A percentile compares a stretch with the other conserved stretches of the same genome.
phyloP scores from a whole-genome alignment of 345 rosid genomes.

The Citrus hindsii region DNA sequence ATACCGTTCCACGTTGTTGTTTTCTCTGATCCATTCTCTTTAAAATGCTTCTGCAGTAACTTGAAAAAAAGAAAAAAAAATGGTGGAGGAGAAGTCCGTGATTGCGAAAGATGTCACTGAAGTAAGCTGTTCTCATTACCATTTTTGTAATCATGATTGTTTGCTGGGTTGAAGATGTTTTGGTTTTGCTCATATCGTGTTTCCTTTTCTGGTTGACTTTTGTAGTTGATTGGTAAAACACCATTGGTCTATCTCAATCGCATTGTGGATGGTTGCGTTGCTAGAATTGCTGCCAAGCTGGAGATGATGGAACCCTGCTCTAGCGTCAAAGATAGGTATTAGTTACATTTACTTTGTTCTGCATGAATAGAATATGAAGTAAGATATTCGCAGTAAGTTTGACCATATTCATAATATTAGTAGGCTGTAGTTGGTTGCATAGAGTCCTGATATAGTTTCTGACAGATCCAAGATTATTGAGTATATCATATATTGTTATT shows the following conservation, averaged over 20 bases:
- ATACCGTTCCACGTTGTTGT: background rate
- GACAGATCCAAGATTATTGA: background rate
- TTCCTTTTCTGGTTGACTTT: slow-evolving; percentile 1
- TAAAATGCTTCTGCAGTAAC: slow-evolving; percentile 19
- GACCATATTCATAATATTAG: background rate
- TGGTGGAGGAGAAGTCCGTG: slow-evolving; percentile 27
- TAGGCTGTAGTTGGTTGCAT: background rate
- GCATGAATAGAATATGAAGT: background rate
- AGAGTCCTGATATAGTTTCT: background rate
- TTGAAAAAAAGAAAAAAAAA: slow-evolving; percentile 15
- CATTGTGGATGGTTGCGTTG: slow-evolving; percentile 70
- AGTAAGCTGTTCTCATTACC: slow-evolving; percentile 26
- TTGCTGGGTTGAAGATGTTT: background rate
- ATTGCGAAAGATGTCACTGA: slow-evolving; percentile 69
- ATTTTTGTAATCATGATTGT: background rate
- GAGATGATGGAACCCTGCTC: slow-evolving; percentile 91
- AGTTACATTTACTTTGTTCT: background rate
- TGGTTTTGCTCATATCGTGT: slow-evolving; percentile 4
- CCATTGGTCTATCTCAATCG: slow-evolving; percentile 82
- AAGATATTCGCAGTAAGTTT: background rate
- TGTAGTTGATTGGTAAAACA: slow-evolving; percentile 71
- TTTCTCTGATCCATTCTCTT: background rate
- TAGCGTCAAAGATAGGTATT: slow-evolving; percentile 87
- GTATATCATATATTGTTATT: background rate
- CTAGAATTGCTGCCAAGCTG: slow-evolving; percentile 73